Conservation (phyloP, 768 basidiomycete species). For the Lactifluus subvellereus region DNA sequence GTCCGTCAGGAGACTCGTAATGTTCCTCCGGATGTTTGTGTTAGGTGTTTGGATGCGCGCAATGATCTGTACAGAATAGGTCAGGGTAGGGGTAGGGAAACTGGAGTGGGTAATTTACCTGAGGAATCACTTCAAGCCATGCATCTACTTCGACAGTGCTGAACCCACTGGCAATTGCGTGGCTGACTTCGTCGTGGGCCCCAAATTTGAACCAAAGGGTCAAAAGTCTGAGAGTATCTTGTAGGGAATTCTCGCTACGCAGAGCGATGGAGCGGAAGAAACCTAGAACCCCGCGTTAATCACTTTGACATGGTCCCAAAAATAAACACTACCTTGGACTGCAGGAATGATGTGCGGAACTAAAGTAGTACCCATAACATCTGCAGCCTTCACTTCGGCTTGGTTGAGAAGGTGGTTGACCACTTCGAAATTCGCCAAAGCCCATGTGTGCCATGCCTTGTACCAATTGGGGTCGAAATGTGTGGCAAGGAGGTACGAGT, state of each 20-base stretch:
- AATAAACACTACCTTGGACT: conserved; percentile 59
- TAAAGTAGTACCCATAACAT: conserved; percentile 57
- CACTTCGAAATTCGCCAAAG: conserved; percentile 92
- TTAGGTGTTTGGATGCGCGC: conserved; percentile 96
- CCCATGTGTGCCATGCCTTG: conserved; percentile 99
- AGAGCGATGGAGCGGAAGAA: conserved; percentile 95
- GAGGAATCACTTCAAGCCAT: conserved; percentile 98
- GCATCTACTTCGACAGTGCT: conserved; percentile 90
- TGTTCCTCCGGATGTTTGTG: conserved; percentile 77
- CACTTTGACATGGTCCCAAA: not conserved
- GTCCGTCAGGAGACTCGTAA: conserved; percentile 81
- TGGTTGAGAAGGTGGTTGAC: conserved; percentile 74
- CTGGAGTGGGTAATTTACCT: conserved; percentile 44
- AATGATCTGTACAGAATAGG: conserved; percentile 64
- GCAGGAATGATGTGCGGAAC: conserved; percentile 86
- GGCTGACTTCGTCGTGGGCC: conserved; percentile 79
- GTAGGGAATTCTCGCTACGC: conserved; percentile 83
- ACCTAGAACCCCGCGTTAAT: conserved; percentile 39
- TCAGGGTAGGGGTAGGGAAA: not conserved
- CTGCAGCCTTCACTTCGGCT: conserved; percentile 46
- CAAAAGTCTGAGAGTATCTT: conserved; percentile 87
- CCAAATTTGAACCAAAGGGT: conserved; percentile 99
- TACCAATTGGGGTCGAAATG: conserved; percentile 95
- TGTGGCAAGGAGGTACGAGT: conserved; percentile 81
- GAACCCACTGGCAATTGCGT: conserved; percentile 84